phyloP scores from a whole-genome alignment of 2,329 filamentous ascomycete species.

The Xylaria digitata region DNA sequence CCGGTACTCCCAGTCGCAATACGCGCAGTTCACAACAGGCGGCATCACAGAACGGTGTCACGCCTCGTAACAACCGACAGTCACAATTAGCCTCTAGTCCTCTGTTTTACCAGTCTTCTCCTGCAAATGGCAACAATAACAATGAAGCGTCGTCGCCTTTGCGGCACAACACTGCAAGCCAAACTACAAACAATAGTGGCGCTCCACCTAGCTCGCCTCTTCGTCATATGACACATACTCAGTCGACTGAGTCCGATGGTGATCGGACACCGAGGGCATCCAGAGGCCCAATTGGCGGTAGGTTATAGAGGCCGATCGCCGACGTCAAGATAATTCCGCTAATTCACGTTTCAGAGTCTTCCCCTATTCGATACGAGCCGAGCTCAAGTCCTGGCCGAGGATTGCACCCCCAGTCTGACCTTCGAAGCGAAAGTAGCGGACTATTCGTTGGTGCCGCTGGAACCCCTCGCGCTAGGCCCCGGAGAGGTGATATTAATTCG shows the following conservation, averaged over 20 bases:
- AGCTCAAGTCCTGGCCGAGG: constrained; percentile 86
- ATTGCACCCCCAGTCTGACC: constrained; percentile 72
- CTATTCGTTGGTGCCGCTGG: constrained; percentile 80
- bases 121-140: constrained; percentile 52
- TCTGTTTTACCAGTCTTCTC: constrained; percentile 75
- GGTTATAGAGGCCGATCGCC: constrained; percentile 39
- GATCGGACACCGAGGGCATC: constrained; percentile 78
- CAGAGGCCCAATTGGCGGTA: constrained; percentile 72
- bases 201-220: constrained; percentile 68
- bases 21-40: constrained; percentile 63
- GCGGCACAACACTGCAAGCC: constrained; percentile 67
- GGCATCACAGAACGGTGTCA: constrained; percentile 49
- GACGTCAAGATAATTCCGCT: constrained; percentile 7
- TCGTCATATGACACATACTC: constrained; percentile 68
- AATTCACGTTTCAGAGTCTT: constrained; percentile 74
- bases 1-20: constrained; percentile 65
- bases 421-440: constrained; percentile 85
- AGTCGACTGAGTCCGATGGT: constrained; percentile 65
- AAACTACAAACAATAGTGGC: constrained; percentile 58
- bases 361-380: constrained; percentile 88
- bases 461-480: constrained; percentile 64
- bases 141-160: constrained; percentile 62
- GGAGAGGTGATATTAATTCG: constrained; percentile 88
- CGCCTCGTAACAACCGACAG: constrained; percentile 59
- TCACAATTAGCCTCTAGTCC: constrained; percentile 79